phyloP scores from a whole-genome alignment of 2,329 filamentous ascomycete species.

The Grosmannia serpens region DNA sequence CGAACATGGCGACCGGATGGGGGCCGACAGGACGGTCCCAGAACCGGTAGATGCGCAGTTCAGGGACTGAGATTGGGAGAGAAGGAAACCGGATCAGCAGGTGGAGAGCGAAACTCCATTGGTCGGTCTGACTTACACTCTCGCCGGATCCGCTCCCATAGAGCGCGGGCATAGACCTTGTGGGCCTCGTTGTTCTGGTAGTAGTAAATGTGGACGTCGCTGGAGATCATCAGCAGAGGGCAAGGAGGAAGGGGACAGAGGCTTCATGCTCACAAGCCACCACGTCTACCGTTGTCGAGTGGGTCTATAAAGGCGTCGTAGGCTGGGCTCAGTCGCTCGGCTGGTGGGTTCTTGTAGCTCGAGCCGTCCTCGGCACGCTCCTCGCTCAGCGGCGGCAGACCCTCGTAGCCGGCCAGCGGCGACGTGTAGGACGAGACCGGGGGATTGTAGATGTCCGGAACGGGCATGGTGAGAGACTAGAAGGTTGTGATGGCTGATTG shows the following conservation, averaged over 20 bases:
- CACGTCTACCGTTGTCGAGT: slow-evolving; percentile 51
- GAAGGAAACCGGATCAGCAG: neutral
- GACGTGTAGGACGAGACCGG: slow-evolving; percentile 32
- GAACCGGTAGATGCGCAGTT: slow-evolving; percentile 68
- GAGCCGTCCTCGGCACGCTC: slow-evolving; percentile 64
- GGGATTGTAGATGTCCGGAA: slow-evolving; percentile 12
- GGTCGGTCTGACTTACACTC: slow-evolving; percentile 48
- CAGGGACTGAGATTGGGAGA: slow-evolving; percentile 49
- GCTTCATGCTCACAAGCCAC: slow-evolving; percentile 52
- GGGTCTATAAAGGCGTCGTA: slow-evolving; percentile 61
- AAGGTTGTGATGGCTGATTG: neutral
- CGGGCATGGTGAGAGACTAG: neutral
- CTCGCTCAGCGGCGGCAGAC: slow-evolving; percentile 41
- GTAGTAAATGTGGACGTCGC: slow-evolving; percentile 80
- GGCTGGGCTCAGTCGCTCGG: slow-evolving; percentile 49
- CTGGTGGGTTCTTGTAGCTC: slow-evolving; percentile 56
- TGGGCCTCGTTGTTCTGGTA: slow-evolving; percentile 53
- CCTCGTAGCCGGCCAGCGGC: slow-evolving; percentile 46
- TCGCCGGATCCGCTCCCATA: slow-evolving; percentile 67
- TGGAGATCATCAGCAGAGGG: slow-evolving; percentile 15
- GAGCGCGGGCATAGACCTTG: slow-evolving; percentile 52
- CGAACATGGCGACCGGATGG: slow-evolving; percentile 80
- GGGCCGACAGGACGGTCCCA: slow-evolving; percentile 72
- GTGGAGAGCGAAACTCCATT: neutral
- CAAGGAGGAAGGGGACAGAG: neutral